phyloP scores from a whole-genome alignment of 2,329 filamentous ascomycete genomes.

The Neopestalotiopsis sp. region DNA sequence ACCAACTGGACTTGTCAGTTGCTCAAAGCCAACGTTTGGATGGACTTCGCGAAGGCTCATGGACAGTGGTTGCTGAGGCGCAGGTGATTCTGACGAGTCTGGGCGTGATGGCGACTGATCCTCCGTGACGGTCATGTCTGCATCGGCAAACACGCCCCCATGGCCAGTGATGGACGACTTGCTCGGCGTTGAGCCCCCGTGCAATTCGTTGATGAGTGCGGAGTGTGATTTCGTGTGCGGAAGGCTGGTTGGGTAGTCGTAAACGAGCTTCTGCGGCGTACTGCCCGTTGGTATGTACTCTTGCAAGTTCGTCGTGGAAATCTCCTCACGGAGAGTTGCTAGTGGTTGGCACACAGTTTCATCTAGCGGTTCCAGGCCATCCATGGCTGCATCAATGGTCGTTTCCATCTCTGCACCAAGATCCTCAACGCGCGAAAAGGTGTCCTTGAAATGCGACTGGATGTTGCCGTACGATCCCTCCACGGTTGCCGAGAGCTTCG shows the following conservation, averaged over 20 bases:
- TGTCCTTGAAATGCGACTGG: constrained; percentile 71
- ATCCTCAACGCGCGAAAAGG: constrained; percentile 70
- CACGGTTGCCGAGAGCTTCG: constrained; percentile 69
- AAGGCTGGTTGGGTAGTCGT: constrained; percentile 79
- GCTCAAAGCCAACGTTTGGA: constrained; percentile 54
- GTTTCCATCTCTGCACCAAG: constrained; percentile 72
- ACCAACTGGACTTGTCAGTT: constrained; percentile 42
- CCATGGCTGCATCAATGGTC: constrained; percentile 63
- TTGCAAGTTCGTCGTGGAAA: constrained; percentile 67
- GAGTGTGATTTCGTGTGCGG: constrained; percentile 71
- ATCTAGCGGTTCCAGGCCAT: constrained; percentile 66
- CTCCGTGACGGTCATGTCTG: constrained; percentile 33
- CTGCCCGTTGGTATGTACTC: constrained; percentile 87
- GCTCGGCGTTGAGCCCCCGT: constrained; percentile 41
- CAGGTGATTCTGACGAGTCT: constrained; percentile 27
- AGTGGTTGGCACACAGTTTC: constrained; percentile 72
- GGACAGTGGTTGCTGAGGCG: constrained; percentile 37
- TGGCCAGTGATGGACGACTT: constrained; percentile 33
- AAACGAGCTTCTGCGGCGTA: constrained; percentile 82
- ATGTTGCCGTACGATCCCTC: constrained; percentile 76
- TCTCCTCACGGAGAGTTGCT: constrained; percentile 70
- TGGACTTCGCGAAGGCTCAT: constrained; percentile 62
- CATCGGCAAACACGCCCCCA: constrained; percentile 47
- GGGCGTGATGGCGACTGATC: constrained; percentile 33
- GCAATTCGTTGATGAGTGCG: constrained; percentile 47